Evolutionary conservation across 495 filamentous ascomycete species (phyloP), one percentile per base, ranked within the genome.

Genomic region (Tuber melanosporum): DNA sequence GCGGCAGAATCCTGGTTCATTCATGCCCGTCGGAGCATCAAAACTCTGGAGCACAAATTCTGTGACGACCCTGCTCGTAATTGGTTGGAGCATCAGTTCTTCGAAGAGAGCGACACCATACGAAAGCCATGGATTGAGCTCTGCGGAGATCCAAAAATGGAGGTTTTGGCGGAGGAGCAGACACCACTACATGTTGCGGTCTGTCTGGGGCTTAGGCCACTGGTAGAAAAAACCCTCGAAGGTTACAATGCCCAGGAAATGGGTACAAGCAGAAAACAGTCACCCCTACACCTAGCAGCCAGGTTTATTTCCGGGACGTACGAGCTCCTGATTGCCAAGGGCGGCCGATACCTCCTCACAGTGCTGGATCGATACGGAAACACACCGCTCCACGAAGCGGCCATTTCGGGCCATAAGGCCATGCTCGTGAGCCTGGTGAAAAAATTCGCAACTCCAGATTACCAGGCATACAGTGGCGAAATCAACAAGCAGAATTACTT

Each of bases 231-330:
- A 10, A n/a, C 52, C 0, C n/a, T 62, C 0, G 3, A 1, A 1
- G 0, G 1, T 62, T 32, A 32, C 52, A 6, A 15, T 0, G 5
- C 47, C 8, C n/a, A 3, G n/a, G 0, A n/a, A 14, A 5, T 12
- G 22, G 22, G 9, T 8, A 12, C 9, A 1, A 3, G 26, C 0
- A 15, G 2, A 3, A 3, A 32, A 0, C 52, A 32, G 52, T 62
- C 52, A 32, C n/a, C n/a, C 14, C 10, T 62, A 62, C 52, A 62
- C n/a, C 52, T 62, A 62, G 52, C 52, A 32, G 52, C 52, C 9
- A 62, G 32, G 52, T 62, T 14, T n/a, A 62, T n/a, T 10, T 62
- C 52, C 10, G 12, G 12, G 12, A 5, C n/a, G 15, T 62, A 32
- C n/a, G 10, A 62, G 52, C 14, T 26, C 52, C n/a, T 62, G 52